Evolutionary conservation across 805 yeast genomes (phyloP), one percentile per base, ranked within the genome.

Genomic region (Ogataea pilisensis): DNA sequence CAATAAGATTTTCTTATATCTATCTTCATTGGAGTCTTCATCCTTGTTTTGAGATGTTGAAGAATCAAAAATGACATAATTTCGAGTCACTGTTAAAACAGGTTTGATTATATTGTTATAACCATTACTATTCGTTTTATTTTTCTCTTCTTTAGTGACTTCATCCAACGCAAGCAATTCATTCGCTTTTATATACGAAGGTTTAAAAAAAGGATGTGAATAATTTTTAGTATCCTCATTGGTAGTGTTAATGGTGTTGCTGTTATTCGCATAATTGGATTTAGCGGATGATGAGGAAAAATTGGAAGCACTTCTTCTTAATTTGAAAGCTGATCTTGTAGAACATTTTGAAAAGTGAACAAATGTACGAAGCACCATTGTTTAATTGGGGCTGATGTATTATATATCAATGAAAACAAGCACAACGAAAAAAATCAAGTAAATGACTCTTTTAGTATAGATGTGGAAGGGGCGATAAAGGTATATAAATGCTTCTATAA

Each of bases 121-220:
- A 14, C 42, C 35, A 31, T 46, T 39, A 31, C 46, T 45, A 30
- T 54, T 53, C 9, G 56, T 50, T 18, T 39, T 43, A 18, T 49
- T 40, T 20, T 43, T 39, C 7, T 49, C 42, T 20, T 54, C 52
- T 31, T 47, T 49, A 4, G 61, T 47, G 5, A 60, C 51, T 17
- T 61, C 64, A 24, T 63, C 66, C 4, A 55, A 43, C 3, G 46
- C 41, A 4, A 49, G 41, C 14, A 64, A 27, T 16, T 60, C 65
- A 24, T 53, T 51, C 25, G 61, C 60, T 11, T 51, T 48, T 14
- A 51, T 45, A 44, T 64, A 64, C 8, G 63, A 58, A 4, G 69
- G 69, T 18, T 58, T 55, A 50, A 64, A 64, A 45, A 64, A 63
- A 13, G 65, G 61, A 29, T 58, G 65, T 3, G 48, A 34, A 21